Conservation (phyloP, 2,329 filamentous ascomycete species). For the Paecilomyces fulvus region DNA sequence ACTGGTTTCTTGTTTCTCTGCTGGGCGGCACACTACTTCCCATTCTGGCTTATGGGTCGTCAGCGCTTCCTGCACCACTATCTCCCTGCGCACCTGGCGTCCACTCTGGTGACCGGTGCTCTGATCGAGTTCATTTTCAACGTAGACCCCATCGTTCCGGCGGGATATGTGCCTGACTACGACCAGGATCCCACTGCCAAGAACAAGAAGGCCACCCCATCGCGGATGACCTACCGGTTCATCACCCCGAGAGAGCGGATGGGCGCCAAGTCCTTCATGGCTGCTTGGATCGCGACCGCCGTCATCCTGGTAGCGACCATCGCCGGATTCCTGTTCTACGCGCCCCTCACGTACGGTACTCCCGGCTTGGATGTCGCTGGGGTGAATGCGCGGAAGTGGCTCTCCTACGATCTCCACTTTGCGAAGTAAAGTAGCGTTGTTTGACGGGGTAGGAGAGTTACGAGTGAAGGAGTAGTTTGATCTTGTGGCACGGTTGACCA, state of each 20-base stretch:
- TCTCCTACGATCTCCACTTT: constrained; percentile 96
- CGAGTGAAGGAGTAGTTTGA: not conserved
- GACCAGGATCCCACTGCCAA: constrained; percentile 30
- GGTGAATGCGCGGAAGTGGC: constrained; percentile 82
- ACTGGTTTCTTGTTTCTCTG: constrained; percentile 98
- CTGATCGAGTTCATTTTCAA: constrained; percentile 95
- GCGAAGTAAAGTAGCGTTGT: constrained; percentile 61
- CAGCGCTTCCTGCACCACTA: constrained; percentile 98
- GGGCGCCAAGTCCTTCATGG: constrained; percentile 65
- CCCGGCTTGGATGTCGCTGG: constrained; percentile 74
- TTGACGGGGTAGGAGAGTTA: constrained; percentile 6
- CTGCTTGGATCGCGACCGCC: constrained; percentile 67
- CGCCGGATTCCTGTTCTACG: constrained; percentile 84
- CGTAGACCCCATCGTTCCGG: constrained; percentile 60
- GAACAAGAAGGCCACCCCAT: constrained; percentile 33
- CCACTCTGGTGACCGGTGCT: constrained; percentile 79
- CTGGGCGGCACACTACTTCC: constrained; percentile 95
- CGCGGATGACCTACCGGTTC: constrained; percentile 41
- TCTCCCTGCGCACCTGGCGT: constrained; percentile 86
- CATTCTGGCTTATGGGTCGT: constrained; percentile 96
- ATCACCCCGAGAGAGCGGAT: constrained; percentile 75
- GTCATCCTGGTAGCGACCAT: constrained; percentile 61
- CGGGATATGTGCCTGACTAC: constrained; percentile 32
- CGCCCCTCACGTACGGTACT: constrained; percentile 90
- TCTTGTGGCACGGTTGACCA: not conserved